Evolutionary conservation across 768 basidiomycete species (phyloP), one percentile per base, ranked within the genome.

Genomic region (Boletus subparvulus): DNA sequence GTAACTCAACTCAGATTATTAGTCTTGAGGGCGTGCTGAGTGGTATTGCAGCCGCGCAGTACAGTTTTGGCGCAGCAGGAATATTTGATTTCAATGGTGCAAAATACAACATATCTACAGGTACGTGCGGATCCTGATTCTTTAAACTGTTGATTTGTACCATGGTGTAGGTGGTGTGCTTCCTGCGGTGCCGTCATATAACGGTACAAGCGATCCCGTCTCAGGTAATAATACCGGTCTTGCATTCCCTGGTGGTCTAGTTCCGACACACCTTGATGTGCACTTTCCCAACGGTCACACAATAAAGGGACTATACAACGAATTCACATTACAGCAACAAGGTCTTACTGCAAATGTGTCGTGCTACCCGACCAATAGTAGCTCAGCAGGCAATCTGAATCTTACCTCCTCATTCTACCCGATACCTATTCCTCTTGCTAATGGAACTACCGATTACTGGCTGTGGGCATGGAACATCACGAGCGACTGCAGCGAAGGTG

Each of bases 281-380:
- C 8, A 44, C 32, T 40, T 28, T n/a, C 16, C 44, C 3, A 10
- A 37, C 1, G 36, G 33, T 2, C 32, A 8, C 1, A 4, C 8
- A 36, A n/a, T 17, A 36, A 36, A 41, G 9, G 57, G 54, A 19
- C 32, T 56, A 4, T 10, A 12, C 3, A 16, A 21, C 4, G 13
- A 3, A 3, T 56, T 46, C 17, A 30, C 48, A 2, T 16, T 65
- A 16, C 14, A 24, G 21, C 63, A 65, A 45, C 63, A 65, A 43
- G 64, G 63, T 24, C n/a, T 64, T 9, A 65, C 59, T 17, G 63
- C 62, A 16, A 33, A 65, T 13, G 55, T 64, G 32, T 41, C 37
- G 2, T 56, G n/a, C 42, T 16, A 10, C 13, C 35, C 1, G 42
- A 6, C 13, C 14, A 30, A 36, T 28, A 30, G 8, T 30, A 9